phyloP scores from a whole-genome alignment of 345 rosid species.

The Laguncularia racemosa region DNA sequence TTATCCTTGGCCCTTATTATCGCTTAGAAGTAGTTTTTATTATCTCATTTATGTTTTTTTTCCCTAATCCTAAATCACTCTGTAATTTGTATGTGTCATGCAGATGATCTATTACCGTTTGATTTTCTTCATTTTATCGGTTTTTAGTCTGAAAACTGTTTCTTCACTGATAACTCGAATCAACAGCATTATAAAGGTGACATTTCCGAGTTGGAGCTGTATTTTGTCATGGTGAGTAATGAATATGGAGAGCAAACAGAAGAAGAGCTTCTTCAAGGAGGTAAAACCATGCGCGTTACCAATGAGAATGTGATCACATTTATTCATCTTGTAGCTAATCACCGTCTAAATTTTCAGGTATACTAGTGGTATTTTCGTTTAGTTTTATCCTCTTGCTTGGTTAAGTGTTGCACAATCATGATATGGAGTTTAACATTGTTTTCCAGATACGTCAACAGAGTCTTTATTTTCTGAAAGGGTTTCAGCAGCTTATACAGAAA shows the following conservation, averaged over 20 bases:
- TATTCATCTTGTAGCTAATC: constrained; percentile 94
- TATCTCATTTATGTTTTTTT: neutral
- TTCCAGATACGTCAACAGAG: constrained; percentile 94
- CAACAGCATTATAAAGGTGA: constrained; percentile 83
- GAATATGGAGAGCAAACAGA: constrained; percentile 97
- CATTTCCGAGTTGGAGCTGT: constrained; percentile 75
- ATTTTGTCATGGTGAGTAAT: constrained; percentile 87
- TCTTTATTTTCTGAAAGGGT: constrained; percentile 84
- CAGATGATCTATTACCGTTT: neutral
- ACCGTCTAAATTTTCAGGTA: constrained; percentile 93
- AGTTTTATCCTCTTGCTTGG: constrained; percentile 1
- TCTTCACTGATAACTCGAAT: constrained; percentile 4
- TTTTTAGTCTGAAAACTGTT: neutral
- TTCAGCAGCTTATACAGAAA: constrained; percentile 91
- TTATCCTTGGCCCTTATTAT: too few species aligned
- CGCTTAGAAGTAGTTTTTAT: too few species aligned
- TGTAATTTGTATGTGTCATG: neutral
- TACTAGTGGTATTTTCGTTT: constrained; percentile 8
- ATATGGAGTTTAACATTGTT: constrained; percentile 4
- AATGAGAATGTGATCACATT: constrained; percentile 88
- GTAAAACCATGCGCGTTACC: constrained; percentile 68
- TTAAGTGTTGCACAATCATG: constrained; percentile 4
- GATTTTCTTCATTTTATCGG: neutral
- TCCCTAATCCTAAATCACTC: neutral
- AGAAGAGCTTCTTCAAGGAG: constrained; percentile 89